A percentile compares a stretch with the other conserved stretches of the same genome.
Conservation (phyloP, 1,284 basidiomycete genomes). For the Amylostereum chailletii region DNA sequence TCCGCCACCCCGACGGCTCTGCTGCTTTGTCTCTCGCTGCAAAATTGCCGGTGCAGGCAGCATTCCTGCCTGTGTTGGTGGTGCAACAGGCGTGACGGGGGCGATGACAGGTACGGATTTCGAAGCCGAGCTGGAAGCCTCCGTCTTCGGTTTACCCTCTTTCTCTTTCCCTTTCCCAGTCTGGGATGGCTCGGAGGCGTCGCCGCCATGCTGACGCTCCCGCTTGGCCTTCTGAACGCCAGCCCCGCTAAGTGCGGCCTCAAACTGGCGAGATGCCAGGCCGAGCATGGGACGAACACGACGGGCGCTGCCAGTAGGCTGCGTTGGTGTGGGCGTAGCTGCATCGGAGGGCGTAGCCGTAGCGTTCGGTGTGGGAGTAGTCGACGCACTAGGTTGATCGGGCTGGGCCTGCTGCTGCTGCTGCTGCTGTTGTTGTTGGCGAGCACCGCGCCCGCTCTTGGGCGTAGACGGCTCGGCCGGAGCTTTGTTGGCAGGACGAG, state of each 20-base stretch:
- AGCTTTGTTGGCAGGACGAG: background rate
- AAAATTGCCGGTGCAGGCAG: conserved; percentile 19
- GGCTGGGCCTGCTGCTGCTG: conserved; percentile 3
- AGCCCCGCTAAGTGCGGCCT: conserved; percentile 52
- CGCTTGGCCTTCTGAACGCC: conserved; percentile 29
- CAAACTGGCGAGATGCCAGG: conserved; percentile 53
- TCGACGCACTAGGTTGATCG: conserved; percentile 9
- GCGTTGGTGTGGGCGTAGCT: conserved; percentile 1
- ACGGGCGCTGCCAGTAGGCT: background rate
- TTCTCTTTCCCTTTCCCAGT: conserved; percentile 16
- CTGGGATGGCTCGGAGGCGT: conserved; percentile 1
- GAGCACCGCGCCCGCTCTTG: conserved; percentile 1
- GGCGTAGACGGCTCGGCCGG: background rate
- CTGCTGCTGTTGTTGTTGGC: conserved; percentile 8
- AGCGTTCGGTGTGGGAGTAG: conserved; percentile 6
- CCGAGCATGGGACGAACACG: conserved; percentile 46
- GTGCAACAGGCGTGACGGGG: background rate
- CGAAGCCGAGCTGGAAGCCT: conserved; percentile 10
- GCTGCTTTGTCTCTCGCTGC: conserved; percentile 14
- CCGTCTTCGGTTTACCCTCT: conserved; percentile 4
- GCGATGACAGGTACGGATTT: conserved; percentile 10
- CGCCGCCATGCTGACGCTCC: conserved; percentile 10
- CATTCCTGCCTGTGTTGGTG: conserved; percentile 6
- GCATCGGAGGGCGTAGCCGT: conserved; percentile 8
- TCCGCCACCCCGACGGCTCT: no score